Conservation (phyloP, 768 basidiomycete genomes). For the Termitomyces heimii region DNA sequence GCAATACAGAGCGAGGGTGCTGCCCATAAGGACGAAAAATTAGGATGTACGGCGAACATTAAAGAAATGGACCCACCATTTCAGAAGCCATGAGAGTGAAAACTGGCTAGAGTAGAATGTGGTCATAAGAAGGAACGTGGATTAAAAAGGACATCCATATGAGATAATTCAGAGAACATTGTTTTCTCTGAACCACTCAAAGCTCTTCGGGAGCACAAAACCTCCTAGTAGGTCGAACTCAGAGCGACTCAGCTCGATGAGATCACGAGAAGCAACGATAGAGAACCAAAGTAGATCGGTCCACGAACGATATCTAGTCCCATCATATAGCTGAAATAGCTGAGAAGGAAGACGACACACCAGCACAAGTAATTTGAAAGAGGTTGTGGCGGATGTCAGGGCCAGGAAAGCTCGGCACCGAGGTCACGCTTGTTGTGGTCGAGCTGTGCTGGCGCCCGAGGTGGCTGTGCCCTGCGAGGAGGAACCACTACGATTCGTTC, state of each 20-base stretch:
- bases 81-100: slow-evolving; percentile 88
- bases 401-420: too few relatives aligned
- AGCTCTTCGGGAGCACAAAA: slow-evolving; percentile 73
- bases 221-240: slow-evolving; percentile 77
- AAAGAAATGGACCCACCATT: slow-evolving; percentile 68
- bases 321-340: background rate
- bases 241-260: slow-evolving; percentile 89
- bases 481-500: too few relatives aligned
- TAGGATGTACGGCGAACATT: slow-evolving; percentile 45
- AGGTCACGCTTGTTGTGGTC: too few relatives aligned
- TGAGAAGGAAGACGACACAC: slow-evolving; percentile 32
- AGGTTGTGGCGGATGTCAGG: too few relatives aligned
- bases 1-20: slow-evolving; percentile 37
- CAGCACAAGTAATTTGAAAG: slow-evolving; percentile 97
- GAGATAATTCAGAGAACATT: slow-evolving; percentile 84
- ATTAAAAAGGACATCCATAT: slow-evolving; percentile 48
- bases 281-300: slow-evolving; percentile 86
- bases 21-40: slow-evolving; percentile 39
- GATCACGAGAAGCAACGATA: slow-evolving; percentile 88
- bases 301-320: slow-evolving; percentile 90
- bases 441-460: too few relatives aligned
- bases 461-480: too few relatives aligned
- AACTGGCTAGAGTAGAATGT: slow-evolving; percentile 58
- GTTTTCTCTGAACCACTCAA: slow-evolving; percentile 75
- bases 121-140: background rate